Percentiles rank a stretch among this genome's conserved stretches.
These are phyloP conservation scores for Psilocybe subaeruginosa DNA, from an alignment of 768 basidiomycete genomes.

Conservation along the genomic window DNA sequence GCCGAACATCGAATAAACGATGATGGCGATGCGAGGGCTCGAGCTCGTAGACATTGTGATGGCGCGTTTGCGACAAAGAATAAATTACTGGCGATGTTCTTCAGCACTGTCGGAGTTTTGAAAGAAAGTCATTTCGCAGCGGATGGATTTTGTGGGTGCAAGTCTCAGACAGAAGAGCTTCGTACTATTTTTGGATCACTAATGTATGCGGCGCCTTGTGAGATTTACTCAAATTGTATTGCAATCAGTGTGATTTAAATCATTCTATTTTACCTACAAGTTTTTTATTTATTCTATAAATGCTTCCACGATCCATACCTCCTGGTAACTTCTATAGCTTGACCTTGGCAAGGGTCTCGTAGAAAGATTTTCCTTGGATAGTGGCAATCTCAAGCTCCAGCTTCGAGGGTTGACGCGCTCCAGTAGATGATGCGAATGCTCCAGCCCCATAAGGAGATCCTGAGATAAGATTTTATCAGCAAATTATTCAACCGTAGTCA, in stretches of 20 bases:
- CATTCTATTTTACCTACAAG: no score
- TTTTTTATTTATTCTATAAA: no score
- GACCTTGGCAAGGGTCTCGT: conserved; percentile 47
- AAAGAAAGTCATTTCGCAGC: no score
- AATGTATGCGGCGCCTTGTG: background rate
- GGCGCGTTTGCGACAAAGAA: no score
- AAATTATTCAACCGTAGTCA: background rate
- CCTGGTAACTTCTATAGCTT: conserved; percentile 30
- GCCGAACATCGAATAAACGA: conserved; percentile 76
- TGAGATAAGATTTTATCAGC: conserved; percentile 22
- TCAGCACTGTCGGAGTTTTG: background rate
- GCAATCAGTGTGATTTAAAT: no score
- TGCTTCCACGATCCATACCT: no score
- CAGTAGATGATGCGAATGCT: conserved; percentile 57
- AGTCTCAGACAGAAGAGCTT: background rate
- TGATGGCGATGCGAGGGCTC: conserved; percentile 61
- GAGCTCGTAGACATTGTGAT: background rate
- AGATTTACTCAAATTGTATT: no score
- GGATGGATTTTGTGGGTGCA: background rate
- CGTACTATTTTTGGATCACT: background rate
- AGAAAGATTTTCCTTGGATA: conserved; percentile 62
- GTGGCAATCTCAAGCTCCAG: conserved; percentile 61
- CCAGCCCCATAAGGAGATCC: conserved; percentile 87
- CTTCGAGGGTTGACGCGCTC: conserved; percentile 59
- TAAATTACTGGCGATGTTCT: background rate